phyloP scores from a whole-genome alignment of 495 filamentous ascomycete genomes.

The Podospora pseudopauciseta region DNA sequence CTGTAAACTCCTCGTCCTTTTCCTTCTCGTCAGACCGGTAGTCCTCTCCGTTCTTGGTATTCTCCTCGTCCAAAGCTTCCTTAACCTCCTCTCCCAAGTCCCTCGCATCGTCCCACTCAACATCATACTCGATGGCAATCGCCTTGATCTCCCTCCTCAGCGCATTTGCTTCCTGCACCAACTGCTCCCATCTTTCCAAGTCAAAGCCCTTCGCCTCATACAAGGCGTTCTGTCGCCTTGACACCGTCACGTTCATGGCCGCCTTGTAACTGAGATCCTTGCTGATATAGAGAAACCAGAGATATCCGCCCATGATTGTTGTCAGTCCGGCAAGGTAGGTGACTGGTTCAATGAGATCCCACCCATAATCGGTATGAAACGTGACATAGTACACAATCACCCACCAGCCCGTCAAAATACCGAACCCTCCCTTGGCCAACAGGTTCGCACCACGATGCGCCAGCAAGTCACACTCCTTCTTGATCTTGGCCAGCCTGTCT shows the following conservation, averaged over 20 bases:
- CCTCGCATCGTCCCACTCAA: constrained; percentile 83
- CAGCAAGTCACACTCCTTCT: constrained; percentile 73
- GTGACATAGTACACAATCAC: constrained; percentile 71
- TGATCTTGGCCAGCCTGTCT: constrained; percentile 63
- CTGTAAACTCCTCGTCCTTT: constrained; percentile 48
- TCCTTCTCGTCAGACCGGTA: constrained; percentile 30
- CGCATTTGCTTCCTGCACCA: constrained; percentile 79
- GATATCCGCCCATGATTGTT: constrained; percentile 81
- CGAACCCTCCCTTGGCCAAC: constrained; percentile 76
- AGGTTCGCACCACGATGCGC: constrained; percentile 75
- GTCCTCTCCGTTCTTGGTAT: constrained; percentile 37
- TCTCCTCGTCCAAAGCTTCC: constrained; percentile 64
- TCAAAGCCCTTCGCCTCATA: constrained; percentile 76
- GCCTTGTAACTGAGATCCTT: constrained; percentile 81
- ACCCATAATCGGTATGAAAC: constrained; percentile 74
- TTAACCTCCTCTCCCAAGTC: constrained; percentile 73
- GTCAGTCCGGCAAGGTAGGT: constrained; percentile 82
- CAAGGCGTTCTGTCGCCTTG: constrained; percentile 67
- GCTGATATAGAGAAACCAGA: constrained; percentile 94
- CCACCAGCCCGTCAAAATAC: constrained; percentile 72
- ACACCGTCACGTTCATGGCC: constrained; percentile 82
- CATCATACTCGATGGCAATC: constrained; percentile 84
- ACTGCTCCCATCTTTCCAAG: constrained; percentile 65
- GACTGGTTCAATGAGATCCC: constrained; percentile 90
- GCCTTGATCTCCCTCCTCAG: constrained; percentile 75